Percentiles rank a stretch among this genome's conserved stretches.
phyloP scores from a whole-genome alignment of 2,329 filamentous ascomycete species.

The Talaromyces sp. region DNA sequence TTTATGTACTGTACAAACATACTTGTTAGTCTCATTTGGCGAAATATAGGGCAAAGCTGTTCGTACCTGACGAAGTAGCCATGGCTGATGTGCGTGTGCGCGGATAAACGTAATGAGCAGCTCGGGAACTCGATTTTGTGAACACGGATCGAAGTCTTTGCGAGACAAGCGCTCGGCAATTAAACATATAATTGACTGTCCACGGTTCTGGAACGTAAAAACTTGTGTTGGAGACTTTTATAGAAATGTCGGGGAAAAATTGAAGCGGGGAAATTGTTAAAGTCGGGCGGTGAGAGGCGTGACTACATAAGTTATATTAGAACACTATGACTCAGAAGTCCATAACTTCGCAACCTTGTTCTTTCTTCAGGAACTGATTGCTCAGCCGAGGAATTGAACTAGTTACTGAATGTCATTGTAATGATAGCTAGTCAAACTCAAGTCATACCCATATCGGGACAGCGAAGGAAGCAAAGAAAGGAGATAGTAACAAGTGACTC shows the following conservation, averaged over 20 bases:
- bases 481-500: background rate
- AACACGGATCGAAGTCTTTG: background rate
- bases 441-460: constrained; percentile 1
- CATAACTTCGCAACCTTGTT: background rate
- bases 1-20: constrained; percentile 13
- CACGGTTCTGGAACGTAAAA: background rate
- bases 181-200: background rate
- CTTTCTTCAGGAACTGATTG: background rate
- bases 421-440: background rate
- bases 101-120: background rate
- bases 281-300: constrained; percentile 1
- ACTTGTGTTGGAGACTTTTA: background rate
- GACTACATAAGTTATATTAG: background rate
- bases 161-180: background rate
- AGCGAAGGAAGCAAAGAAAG: background rate
- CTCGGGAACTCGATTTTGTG: background rate
- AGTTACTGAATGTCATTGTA: constrained; percentile 1
- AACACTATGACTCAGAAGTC: background rate
- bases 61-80: constrained; percentile 8
- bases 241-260: background rate
- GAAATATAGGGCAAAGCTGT: background rate
- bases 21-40: background rate
- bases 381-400: background rate
- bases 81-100: constrained; percentile 1
- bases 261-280: background rate